Evolutionary conservation across 176 grass and related monocot genomes (phyloP), one percentile per base, ranked within the genome.

Genomic region (Poa pratensis): DNA sequence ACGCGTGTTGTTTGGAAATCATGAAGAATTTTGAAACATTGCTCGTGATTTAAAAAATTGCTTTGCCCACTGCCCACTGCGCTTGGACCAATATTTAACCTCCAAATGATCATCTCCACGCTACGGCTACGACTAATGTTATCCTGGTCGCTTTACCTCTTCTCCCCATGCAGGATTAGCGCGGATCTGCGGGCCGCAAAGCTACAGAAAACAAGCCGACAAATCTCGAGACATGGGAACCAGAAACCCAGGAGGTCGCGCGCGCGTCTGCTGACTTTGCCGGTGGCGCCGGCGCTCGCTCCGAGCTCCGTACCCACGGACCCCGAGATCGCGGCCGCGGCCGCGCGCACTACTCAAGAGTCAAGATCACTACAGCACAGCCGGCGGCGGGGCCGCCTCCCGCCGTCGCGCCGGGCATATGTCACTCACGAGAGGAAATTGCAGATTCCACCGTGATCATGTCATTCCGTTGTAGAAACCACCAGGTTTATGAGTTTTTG

Each of bases 211-310:
- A 9, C n/a, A 68, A 10, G 32, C 67, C 75, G 87, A 54, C 75
- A 46, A 23, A 65, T 58, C 28, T 58, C 28, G 73, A 78, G 80
- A 78, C 80, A n/a, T 11, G 42, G 10, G n/a, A 73, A 45, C n/a
- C n/a, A n/a, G n/a, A n/a, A n/a, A n/a, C 35, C 20, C 3, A 66
- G 53, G 64, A 12, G 8, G 35, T 24, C 15, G 72, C 80, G 4
- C 35, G 9, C 40, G 58, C 19, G 28, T 32, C 37, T 24, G 32
- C 37, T 49, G 62, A 26, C 62, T 63, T 68, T 61, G 76, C 42
- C 67, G 6, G 40, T 8, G 35, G 45, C 35, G 35, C 35, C 40
- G 35, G 45, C 35, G 35, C 35, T 37, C 60, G 12, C 69, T 53
- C 62, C 55, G 65, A 84, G 65, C 76, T 43, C 40, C 40, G 40